Evolutionary conservation across 345 rosid genomes (phyloP).

Genomic region (Draba incana): DNA sequence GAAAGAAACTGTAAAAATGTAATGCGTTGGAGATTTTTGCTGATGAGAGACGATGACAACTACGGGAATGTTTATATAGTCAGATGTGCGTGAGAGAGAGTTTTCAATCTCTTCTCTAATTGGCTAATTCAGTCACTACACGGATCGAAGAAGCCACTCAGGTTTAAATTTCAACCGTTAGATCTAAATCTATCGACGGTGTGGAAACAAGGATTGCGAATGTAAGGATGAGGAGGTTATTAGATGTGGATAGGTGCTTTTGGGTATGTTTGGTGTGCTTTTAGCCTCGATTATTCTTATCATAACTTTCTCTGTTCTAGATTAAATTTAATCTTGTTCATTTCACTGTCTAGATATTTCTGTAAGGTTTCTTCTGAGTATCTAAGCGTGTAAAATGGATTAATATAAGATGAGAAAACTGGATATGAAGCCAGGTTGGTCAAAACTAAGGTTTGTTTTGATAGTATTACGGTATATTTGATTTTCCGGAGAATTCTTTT

Average conservation of each 20-base stretch:
- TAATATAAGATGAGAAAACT: constrained; percentile 32
- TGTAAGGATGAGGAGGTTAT: constrained; percentile 31
- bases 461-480: constrained; percentile 48
- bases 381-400: background rate
- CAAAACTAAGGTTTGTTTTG: constrained; percentile 53
- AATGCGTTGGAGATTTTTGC: constrained; percentile 17
- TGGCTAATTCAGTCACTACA: constrained; percentile 48
- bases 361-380: constrained; percentile 54
- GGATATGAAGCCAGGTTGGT: constrained; percentile 54
- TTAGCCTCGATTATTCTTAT: constrained; percentile 45
- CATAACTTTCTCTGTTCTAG: constrained; percentile 33
- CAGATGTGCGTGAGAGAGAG: constrained; percentile 39
- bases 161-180: constrained; percentile 64
- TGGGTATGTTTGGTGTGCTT: constrained; percentile 70
- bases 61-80: constrained; percentile 58
- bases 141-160: constrained; percentile 50
- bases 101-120: constrained; percentile 52
- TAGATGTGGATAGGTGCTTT: constrained; percentile 38
- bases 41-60: constrained; percentile 38
- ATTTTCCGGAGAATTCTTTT: constrained; percentile 21
- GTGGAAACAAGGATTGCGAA: constrained; percentile 2
- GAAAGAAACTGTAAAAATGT: background rate
- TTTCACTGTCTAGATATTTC: constrained; percentile 40
- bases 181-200: constrained; percentile 63
- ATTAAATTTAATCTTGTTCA: constrained; percentile 38